Percentiles rank a stretch among this genome's conserved stretches.
phyloP scores from a whole-genome alignment of 345 rosid genomes.

The Pugionium dolabratum region DNA sequence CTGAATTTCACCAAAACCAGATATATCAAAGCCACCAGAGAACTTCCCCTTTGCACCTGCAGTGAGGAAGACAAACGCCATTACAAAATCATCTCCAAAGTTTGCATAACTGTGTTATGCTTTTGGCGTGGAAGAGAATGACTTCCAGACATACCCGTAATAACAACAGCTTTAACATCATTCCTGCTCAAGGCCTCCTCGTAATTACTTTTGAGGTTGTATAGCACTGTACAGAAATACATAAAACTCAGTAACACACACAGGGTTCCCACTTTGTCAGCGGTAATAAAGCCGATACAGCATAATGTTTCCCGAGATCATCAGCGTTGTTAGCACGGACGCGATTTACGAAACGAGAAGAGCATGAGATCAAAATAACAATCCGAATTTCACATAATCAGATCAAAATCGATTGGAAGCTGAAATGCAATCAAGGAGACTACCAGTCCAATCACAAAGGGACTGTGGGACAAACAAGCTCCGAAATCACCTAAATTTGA shows the following conservation, averaged over 20 bases:
- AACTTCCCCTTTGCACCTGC: slow-evolving; percentile 89
- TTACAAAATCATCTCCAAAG: slow-evolving; percentile 1
- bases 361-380: not conserved
- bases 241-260: slow-evolving; percentile 27
- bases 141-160: slow-evolving; percentile 57
- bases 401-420: slow-evolving; percentile 21
- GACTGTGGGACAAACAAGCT: not conserved
- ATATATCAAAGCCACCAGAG: slow-evolving; percentile 95
- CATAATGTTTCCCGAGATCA: not conserved
- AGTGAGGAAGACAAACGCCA: slow-evolving; percentile 11
- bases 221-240: slow-evolving; percentile 51
- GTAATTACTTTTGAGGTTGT: slow-evolving; percentile 72
- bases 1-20: slow-evolving; percentile 69
- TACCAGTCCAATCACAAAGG: not conserved
- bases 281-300: not conserved
- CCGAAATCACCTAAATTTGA: slow-evolving; percentile 19
- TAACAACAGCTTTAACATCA: slow-evolving; percentile 94
- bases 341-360: not conserved
- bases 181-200: slow-evolving; percentile 75
- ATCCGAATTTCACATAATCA: slow-evolving; percentile 20
- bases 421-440: not conserved
- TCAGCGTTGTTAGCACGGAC: not conserved
- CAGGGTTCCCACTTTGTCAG: not conserved
- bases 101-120: not conserved
- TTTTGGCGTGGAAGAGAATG: slow-evolving; percentile 2